phyloP scores from a whole-genome alignment of 345 rosid species.

The Gossypium sturtianum region DNA sequence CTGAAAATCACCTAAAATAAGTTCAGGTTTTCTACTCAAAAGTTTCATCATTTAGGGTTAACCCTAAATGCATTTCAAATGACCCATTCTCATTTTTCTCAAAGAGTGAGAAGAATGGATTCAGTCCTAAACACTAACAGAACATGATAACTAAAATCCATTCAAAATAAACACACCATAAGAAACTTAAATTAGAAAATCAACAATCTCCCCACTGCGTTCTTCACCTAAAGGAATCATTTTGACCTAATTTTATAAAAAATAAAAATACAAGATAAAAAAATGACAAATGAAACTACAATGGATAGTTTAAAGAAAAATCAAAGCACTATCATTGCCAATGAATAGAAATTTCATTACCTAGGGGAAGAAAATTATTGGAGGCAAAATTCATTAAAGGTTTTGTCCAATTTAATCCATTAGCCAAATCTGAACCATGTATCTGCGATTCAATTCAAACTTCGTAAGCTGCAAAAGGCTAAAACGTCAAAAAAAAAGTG shows the following conservation, averaged over 20 bases:
- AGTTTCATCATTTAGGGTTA: background rate
- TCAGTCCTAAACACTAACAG: background rate
- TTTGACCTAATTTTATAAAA: background rate
- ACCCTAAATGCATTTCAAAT: background rate
- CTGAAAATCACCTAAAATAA: background rate
- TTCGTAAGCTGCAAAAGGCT: background rate
- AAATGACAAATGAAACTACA: background rate
- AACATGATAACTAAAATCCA: background rate
- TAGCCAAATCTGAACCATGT: constrained; percentile 23
- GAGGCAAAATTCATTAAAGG: constrained; percentile 41
- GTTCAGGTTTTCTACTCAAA: background rate
- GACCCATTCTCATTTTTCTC: background rate
- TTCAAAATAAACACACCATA: background rate
- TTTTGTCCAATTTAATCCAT: constrained; percentile 35
- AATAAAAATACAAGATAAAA: background rate
- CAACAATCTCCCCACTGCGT: background rate
- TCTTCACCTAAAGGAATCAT: background rate
- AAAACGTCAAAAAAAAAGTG: background rate
- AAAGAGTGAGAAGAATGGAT: background rate
- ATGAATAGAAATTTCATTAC: constrained; percentile 24
- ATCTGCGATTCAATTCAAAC: constrained; percentile 26
- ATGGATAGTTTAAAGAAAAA: background rate
- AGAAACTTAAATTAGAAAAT: background rate
- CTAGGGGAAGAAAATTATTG: constrained; percentile 75
- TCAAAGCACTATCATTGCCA: background rate